These are phyloP conservation scores for Phaeosphaeria sp. DNA, from an alignment of 2,329 filamentous ascomycete species.

Conservation along the genomic window DNA sequence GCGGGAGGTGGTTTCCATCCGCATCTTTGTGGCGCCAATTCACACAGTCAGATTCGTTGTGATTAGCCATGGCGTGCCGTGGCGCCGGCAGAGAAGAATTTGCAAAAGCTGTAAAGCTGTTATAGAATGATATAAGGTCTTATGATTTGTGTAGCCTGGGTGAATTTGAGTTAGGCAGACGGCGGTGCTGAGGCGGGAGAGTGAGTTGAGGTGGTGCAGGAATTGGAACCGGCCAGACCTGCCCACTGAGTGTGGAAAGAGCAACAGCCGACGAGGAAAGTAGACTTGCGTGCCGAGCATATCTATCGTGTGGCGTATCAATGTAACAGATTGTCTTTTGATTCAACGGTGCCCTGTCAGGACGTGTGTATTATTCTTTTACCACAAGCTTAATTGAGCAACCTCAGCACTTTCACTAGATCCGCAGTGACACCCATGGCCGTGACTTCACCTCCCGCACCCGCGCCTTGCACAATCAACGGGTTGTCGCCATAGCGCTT, in stretches of 20 bases:
- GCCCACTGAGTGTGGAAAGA: background rate
- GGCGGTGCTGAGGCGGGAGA: background rate
- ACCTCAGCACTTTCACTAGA: constrained; percentile 83
- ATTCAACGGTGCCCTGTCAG: too few species aligned
- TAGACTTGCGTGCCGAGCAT: background rate
- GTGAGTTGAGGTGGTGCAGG: background rate
- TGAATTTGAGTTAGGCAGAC: background rate
- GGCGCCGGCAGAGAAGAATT: too few species aligned
- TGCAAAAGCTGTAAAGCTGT: too few species aligned
- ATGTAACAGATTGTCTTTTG: background rate
- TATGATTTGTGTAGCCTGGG: background rate
- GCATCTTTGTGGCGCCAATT: background rate
- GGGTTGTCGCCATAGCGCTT: constrained; percentile 91
- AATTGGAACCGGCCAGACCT: background rate
- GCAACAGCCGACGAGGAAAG: background rate
- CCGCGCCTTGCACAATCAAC: constrained; percentile 91
- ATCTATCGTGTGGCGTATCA: too few species aligned
- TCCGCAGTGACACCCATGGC: constrained; percentile 98
- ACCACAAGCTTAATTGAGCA: constrained; percentile 60
- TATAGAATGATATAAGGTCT: too few species aligned
- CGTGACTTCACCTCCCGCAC: constrained; percentile 92
- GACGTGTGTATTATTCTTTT: background rate
- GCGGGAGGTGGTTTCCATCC: background rate
- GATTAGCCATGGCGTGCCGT: background rate
- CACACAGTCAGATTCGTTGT: background rate